Evolutionary conservation across 352 stramenopile species (phyloP), one percentile per base, ranked within the genome.

Genomic region (Globisporangium emineosum): DNA sequence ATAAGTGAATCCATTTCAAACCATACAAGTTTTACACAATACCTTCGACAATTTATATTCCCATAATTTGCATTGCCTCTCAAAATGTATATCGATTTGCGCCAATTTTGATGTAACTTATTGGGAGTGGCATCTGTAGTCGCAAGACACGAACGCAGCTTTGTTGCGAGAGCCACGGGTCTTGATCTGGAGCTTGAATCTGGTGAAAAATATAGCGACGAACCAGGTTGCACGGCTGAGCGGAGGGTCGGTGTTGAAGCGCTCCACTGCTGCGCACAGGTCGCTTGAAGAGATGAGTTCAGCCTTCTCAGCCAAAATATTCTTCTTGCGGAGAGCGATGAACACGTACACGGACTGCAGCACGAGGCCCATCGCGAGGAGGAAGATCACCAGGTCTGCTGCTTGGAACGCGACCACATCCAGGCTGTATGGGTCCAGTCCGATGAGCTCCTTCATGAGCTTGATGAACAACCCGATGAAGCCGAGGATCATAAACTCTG

Each of bases 401-500:
- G 72, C 73, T 35, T 89, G 72, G 51, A 86, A 81, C n/a, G 80
- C 76, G 29, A 86, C 35, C 53, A 88, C 70, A 2, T 70, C 69
- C 10, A 70, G 60, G 25, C 66, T 71, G 32, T 75, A 62, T 0
- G 60, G 23, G 30, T 84, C 13, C 3, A 76, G 21, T 65, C 64
- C 7, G 63, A 57, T 21, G 1, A 75, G 23, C 27, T 86, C 77
- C 50, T 86, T 81, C 47, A 77, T 49, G 1, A 86, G 12, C 57
- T 89, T 86, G 37, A 89, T 53, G 13, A 66, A 60, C 17, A 89
- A 67, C 51, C 76, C 73, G n/a, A 89, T 62, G 30, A 89, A 57
- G 2, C 78, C 80, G 2, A 88, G 69, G 15, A 88, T 60, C 80
- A 88, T 88, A 37, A 89, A 69, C 37, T 89, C 80, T 65, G 52